A percentile compares a stretch with the other conserved stretches of the same genome.
These are phyloP conservation scores for Emericellopsis cladophorae DNA, from an alignment of 2,329 filamentous ascomycete species.

Conservation along the genomic window DNA sequence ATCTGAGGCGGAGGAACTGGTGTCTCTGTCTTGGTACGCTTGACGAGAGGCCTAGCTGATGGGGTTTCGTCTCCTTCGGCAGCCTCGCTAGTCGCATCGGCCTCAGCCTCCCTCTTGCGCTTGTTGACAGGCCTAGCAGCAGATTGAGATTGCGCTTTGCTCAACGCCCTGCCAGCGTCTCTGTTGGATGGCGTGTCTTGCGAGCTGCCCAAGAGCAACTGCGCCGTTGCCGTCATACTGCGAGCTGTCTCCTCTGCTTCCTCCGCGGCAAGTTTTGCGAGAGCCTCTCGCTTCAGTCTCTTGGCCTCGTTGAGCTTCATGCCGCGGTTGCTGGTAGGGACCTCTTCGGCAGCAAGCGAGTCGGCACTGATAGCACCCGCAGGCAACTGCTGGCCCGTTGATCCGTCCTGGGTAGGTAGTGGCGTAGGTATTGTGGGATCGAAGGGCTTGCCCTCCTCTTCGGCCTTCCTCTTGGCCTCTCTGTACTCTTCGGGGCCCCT, in stretches of 20 bases:
- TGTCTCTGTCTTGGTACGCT: slow-evolving; percentile 45
- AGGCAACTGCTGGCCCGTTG: slow-evolving; percentile 38
- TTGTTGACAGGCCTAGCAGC: slow-evolving; percentile 12
- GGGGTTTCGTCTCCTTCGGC: slow-evolving; percentile 14
- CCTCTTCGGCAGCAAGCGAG: slow-evolving; percentile 44
- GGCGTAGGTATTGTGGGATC: slow-evolving; percentile 23
- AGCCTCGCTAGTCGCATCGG: slow-evolving; percentile 14
- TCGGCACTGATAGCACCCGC: slow-evolving; percentile 48
- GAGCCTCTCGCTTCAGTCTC: slow-evolving; percentile 55
- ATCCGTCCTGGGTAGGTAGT: slow-evolving; percentile 30
- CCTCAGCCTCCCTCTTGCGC: slow-evolving; percentile 29
- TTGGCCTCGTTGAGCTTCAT: slow-evolving; percentile 72
- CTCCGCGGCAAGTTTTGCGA: slow-evolving; percentile 48
- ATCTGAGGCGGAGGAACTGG: slow-evolving; percentile 34
- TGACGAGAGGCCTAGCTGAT: slow-evolving; percentile 25
- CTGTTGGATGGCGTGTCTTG: too few relatives aligned
- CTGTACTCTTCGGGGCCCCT: slow-evolving; percentile 52
- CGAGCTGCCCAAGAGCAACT: slow-evolving; percentile 25
- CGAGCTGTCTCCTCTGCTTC: slow-evolving; percentile 46
- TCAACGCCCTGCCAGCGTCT: too few relatives aligned
- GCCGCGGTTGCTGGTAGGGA: slow-evolving; percentile 55
- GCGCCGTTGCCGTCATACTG: slow-evolving; percentile 36
- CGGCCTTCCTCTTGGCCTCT: slow-evolving; percentile 50
- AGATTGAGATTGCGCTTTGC: too few relatives aligned
- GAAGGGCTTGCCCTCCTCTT: slow-evolving; percentile 52